Evolutionary conservation across 805 yeast species (phyloP).

Genomic region (Yueomyces sinensis): DNA sequence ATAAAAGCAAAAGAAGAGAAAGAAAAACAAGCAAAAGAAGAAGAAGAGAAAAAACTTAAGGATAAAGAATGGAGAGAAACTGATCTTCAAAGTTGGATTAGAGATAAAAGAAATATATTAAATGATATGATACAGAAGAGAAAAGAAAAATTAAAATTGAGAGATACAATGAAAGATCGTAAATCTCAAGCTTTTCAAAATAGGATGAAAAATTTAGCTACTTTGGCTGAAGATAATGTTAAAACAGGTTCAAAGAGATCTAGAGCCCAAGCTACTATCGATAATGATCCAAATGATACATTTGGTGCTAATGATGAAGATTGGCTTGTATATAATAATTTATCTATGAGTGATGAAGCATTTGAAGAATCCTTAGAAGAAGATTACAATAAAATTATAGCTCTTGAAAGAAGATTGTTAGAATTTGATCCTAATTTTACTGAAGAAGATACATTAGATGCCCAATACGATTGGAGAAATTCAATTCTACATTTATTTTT

Average conservation of each 20-base stretch:
- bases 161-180: conserved; percentile 72
- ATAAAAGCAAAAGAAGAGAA: conserved; percentile 71
- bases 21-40: conserved; percentile 44
- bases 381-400: conserved; percentile 44
- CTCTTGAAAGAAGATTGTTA: conserved; percentile 61
- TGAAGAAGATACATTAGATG: conserved; percentile 71
- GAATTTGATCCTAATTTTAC: conserved; percentile 78
- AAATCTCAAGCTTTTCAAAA: conserved; percentile 86
- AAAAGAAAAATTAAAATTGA: conserved; percentile 55
- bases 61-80: conserved; percentile 68
- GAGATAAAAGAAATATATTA: conserved; percentile 49
- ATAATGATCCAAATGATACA: conserved; percentile 84
- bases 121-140: conserved; percentile 43
- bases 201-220: conserved; percentile 84
- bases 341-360: conserved; percentile 52
- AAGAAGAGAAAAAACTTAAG: conserved; percentile 44
- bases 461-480: conserved; percentile 74
- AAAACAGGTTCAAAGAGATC: conserved; percentile 32
- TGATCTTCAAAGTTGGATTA: conserved; percentile 72
- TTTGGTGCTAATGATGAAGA: conserved; percentile 95
- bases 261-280: conserved; percentile 54
- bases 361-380: conserved; percentile 66
- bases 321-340: conserved; percentile 84
- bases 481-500: conserved; percentile 70
- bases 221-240: conserved; percentile 59